Base-by-base conservation (phyloP, 2,329 filamentous ascomycete species). In the Nothopassalora personata region DNA sequence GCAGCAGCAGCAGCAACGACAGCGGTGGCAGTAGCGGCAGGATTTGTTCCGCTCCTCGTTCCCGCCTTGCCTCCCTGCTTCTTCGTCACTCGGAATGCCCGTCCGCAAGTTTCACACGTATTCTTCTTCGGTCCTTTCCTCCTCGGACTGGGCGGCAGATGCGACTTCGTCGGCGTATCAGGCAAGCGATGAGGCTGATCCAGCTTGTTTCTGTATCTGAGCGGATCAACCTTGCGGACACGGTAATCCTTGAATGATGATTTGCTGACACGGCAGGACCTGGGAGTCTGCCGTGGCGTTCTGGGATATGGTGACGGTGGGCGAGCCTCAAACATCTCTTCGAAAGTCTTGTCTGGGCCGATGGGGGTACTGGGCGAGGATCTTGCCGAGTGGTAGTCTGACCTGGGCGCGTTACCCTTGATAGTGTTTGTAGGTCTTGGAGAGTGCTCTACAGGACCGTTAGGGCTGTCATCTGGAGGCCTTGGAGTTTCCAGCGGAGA, bases 141-240 rank as follows among this genome's bases (percentile, higher is more conserved):
- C 43, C 55, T 50, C 19, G 62, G 62, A 5, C 51, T 51, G 2
- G 60, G 60, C 33, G 62, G 62, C 47, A 57, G 34, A 55, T 64
- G 62, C 51, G 53, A 57, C 28, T 52, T 58, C 10, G 62, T 64
- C 4, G 62, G 62, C n/a, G 62, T 64, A 18, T 64, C 58, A 4
- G 62, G 62, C 23, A 64, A 34, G 31, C 62, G 50, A 23, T 55
- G 49, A 19, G 62, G 60, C 18, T 49, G 27, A 33, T 57, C 56
- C 1, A 64, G 48, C 13, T 60, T 54, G n/a, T 64, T 64, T 23
- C 27, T 49, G 30, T 64, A 64, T 9, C 62, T 55, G 8, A 64
- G 51, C 7, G 55, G 55, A 18, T 64, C 62, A 8, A 64, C 60
- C 31, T 60, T 61, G 28, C 39, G 51, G 31, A 60, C 18, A 4